These are phyloP conservation scores for Pezizomycotina sp. DNA, from an alignment of 2,329 filamentous ascomycete genomes.

Conservation along the genomic window DNA sequence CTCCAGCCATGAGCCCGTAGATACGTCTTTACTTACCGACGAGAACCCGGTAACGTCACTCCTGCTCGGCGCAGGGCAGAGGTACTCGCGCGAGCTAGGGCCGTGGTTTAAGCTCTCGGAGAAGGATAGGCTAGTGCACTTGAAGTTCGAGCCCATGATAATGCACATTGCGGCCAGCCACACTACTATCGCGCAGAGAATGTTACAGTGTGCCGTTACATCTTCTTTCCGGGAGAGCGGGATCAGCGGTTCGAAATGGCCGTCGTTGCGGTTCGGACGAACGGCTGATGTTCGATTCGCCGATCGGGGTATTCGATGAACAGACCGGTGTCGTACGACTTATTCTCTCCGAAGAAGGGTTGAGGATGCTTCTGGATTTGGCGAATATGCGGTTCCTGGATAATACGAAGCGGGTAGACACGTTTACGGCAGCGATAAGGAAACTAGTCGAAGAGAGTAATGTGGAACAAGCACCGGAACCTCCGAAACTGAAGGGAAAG, in stretches of 20 bases:
- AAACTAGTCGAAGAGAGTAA: too few species aligned
- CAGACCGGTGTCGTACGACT: constrained; percentile 26
- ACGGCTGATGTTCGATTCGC: constrained; percentile 68
- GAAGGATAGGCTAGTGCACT: constrained; percentile 47
- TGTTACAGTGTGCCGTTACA: constrained; percentile 58
- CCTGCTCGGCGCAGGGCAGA: constrained; percentile 2
- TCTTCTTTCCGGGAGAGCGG: constrained; percentile 86
- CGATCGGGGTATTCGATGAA: constrained; percentile 44
- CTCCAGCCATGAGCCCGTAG: constrained; percentile 64
- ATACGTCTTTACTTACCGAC: constrained; percentile 28
- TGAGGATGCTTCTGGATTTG: constrained; percentile 49
- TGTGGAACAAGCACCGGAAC: too few species aligned
- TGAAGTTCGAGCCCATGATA: constrained; percentile 94
- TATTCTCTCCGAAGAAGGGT: constrained; percentile 38
- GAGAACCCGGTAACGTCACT: constrained; percentile 13
- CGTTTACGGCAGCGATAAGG: too few species aligned
- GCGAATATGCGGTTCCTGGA: constrained; percentile 58
- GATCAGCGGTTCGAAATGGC: constrained; percentile 52
- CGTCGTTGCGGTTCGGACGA: constrained; percentile 71
- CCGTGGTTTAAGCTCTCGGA: constrained; percentile 22
- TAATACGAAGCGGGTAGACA: constrained; percentile 49
- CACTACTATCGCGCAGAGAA: constrained; percentile 52
- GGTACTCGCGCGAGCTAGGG: constrained; percentile 3
- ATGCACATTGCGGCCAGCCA: constrained; percentile 71
- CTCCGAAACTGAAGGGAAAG: too few species aligned